Evolutionary conservation across 192 early-diverging fungal species (phyloP), one percentile per base, ranked within the genome.

Genomic region (Rhizophagus clarus): DNA sequence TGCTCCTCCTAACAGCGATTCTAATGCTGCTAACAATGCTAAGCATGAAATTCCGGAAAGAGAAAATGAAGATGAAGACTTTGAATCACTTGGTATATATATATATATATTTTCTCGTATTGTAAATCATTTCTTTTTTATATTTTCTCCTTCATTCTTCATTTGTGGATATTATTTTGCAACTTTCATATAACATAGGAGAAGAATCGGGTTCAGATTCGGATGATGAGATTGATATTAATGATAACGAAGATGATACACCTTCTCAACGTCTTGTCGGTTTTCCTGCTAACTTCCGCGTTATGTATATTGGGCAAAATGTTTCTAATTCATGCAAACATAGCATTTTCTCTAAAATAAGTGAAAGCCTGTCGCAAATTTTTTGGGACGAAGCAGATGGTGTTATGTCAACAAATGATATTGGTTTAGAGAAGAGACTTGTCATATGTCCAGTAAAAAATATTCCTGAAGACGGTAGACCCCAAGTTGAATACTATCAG

Each of bases 341-440:
- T 17, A n/a, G 3, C 2, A 32, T 67, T 20, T 78, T 78, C 28
- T 11, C 14, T 10, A 78, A 78, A 68, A 10, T 78, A 24, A 15
- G 47, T 5, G 64, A 68, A 51, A 60, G 47, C 24, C 22, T 78
- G 17, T 66, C 63, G 11, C 61, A 68, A 29, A 67, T 67, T 51
- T 67, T 77, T 64, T 78, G 62, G 76, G 76, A 78, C 14, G 76
- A 78, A 68, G 63, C 40, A 4, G 47, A 78, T 0, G 26, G 40
- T 31, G 24, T 15, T 42, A 40, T 40, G 37, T 31, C 56, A 64
- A 47, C 42, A 7, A 28, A 3, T 68, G 76, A 78, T 22, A n/a
- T 78, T 11, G 31, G 63, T 28, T 40, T 26, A 2, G 76, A 78
- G 24, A 78, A 69, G 47, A 66, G 64, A 37, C 32, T 15, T 28